Conservation (phyloP, 1,284 basidiomycete genomes). For the Melampsora larici-populina region DNA sequence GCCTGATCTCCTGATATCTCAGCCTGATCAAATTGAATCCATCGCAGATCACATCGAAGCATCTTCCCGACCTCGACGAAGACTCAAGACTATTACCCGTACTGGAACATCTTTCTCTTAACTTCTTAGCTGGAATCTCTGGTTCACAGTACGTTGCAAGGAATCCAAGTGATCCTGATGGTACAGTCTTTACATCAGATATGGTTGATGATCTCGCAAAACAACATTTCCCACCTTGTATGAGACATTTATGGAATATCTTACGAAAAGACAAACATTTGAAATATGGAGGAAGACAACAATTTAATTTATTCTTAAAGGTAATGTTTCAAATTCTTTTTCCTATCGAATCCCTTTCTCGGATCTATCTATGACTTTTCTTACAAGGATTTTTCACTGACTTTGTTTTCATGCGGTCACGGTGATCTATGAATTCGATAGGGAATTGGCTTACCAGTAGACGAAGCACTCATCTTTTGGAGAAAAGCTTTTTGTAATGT, state of each 20-base stretch:
- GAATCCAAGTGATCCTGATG: slow-evolving; percentile 56
- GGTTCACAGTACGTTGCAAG: slow-evolving; percentile 69
- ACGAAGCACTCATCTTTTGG: slow-evolving; percentile 95
- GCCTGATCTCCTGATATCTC: background rate
- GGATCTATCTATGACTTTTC: slow-evolving; percentile 23
- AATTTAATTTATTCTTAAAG: slow-evolving; percentile 94
- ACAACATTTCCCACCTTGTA: slow-evolving; percentile 92
- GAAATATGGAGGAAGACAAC: slow-evolving; percentile 85
- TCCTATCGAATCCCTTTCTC: slow-evolving; percentile 18
- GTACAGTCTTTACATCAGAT: slow-evolving; percentile 76
- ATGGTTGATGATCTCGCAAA: slow-evolving; percentile 85
- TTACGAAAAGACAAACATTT: slow-evolving; percentile 77
- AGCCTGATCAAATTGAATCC: slow-evolving; percentile 1
- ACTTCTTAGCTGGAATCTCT: slow-evolving; percentile 85
- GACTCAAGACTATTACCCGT: slow-evolving; percentile 88
- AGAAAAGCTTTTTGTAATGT: slow-evolving; percentile 73
- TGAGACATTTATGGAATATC: slow-evolving; percentile 82
- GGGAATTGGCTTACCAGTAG: slow-evolving; percentile 88
- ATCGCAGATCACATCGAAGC: slow-evolving; percentile 74
- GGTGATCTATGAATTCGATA: slow-evolving; percentile 52
- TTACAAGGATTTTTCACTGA: background rate
- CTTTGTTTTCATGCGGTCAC: background rate
- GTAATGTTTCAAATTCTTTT: slow-evolving; percentile 56
- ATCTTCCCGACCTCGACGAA: slow-evolving; percentile 89
- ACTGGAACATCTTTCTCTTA: slow-evolving; percentile 85